phyloP scores from a whole-genome alignment of 1,139 yeast species.

The Dujonia santamariae region DNA sequence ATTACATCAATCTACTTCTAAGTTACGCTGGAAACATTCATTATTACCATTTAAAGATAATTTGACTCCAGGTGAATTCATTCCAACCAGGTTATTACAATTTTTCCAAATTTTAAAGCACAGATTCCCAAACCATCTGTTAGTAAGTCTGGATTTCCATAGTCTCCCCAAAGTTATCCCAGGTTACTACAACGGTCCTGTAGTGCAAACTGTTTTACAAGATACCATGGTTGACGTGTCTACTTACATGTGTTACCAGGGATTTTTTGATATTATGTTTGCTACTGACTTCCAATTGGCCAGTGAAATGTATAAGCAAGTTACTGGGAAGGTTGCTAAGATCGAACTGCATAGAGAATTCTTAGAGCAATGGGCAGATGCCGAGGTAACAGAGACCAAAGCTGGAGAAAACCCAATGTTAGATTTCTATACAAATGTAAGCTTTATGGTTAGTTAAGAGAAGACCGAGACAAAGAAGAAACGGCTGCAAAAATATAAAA shows the following conservation, averaged over 20 bases:
- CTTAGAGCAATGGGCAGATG: constrained; percentile 68
- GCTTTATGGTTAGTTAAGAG: constrained; percentile 62
- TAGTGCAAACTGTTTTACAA: constrained; percentile 75
- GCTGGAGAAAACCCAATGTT: constrained; percentile 89
- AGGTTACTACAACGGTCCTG: constrained; percentile 72
- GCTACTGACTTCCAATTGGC: constrained; percentile 74
- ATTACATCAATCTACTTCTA: constrained; percentile 33
- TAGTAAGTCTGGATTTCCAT: constrained; percentile 73
- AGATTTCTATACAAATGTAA: constrained; percentile 73
- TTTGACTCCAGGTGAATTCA: constrained; percentile 71
- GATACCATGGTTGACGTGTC: constrained; percentile 66
- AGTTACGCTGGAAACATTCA: constrained; percentile 29
- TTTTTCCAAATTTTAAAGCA: constrained; percentile 62
- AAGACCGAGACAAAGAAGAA: no score
- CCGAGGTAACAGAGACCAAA: constrained; percentile 63
- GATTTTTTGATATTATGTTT: constrained; percentile 83
- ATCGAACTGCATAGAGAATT: constrained; percentile 64
- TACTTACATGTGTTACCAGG: constrained; percentile 80
- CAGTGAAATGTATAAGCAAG: constrained; percentile 58
- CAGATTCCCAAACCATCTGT: constrained; percentile 72
- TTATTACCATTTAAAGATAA: constrained; percentile 62
- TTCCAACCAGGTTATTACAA: constrained; percentile 73
- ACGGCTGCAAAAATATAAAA: no score
- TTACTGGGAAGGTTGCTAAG: constrained; percentile 59
- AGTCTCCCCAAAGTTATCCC: constrained; percentile 56